Conservation (phyloP, 1,284 basidiomycete genomes). For the Xerocomus amazonicus region DNA sequence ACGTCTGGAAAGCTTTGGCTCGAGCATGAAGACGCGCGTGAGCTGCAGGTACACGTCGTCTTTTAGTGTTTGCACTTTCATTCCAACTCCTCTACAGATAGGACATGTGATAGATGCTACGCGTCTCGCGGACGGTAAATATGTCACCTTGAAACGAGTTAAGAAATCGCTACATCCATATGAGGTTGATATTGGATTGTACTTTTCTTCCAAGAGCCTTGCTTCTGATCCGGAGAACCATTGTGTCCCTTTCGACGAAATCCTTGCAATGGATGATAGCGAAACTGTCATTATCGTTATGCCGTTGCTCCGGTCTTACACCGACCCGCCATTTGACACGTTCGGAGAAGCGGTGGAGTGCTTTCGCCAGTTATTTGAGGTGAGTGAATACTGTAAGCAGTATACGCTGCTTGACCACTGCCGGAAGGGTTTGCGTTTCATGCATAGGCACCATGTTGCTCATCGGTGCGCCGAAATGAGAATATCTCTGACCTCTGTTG, state of each 20-base stretch:
- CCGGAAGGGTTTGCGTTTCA: constrained; percentile 22
- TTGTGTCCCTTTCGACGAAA: constrained; percentile 35
- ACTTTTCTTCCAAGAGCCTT: constrained; percentile 10
- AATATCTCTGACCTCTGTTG: too few species aligned
- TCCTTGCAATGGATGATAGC: constrained; percentile 13
- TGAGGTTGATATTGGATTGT: constrained; percentile 27
- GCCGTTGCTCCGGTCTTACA: constrained; percentile 20
- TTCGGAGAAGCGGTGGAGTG: constrained; percentile 35
- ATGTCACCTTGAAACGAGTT: constrained; percentile 32
- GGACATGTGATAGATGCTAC: constrained; percentile 28
- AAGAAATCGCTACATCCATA: constrained; percentile 11
- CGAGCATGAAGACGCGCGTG: constrained; percentile 25
- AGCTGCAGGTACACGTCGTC: neutral
- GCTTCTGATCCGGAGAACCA: constrained; percentile 27
- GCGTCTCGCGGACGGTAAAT: constrained; percentile 28
- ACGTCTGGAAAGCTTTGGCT: constrained; percentile 10
- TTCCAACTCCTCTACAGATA: too few species aligned
- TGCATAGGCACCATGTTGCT: constrained; percentile 22
- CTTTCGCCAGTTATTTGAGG: constrained; percentile 37
- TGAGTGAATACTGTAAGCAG: constrained; percentile 5
- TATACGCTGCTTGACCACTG: neutral
- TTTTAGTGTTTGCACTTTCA: neutral
- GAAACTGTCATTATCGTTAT: constrained; percentile 29
- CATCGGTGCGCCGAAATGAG: constrained; percentile 9
- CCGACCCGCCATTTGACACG: constrained; percentile 25